Evolutionary conservation across 208 protist genomes (phyloP).

Genomic region (Leishmania lainsoni): DNA sequence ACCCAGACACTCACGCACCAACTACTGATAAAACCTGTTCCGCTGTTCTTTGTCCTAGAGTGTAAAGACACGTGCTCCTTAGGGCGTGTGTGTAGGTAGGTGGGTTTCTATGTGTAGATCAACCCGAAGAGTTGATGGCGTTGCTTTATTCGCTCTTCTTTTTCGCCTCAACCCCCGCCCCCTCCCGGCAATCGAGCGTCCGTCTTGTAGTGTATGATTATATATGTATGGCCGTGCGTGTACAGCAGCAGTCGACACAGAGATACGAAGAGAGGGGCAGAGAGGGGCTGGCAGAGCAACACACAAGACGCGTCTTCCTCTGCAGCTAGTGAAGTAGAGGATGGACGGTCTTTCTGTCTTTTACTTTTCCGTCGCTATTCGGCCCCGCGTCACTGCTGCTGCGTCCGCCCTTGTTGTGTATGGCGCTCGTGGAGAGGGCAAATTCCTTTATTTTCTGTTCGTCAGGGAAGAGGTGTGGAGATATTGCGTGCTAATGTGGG

Average conservation of each 20-base stretch:
- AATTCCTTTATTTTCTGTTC: too few relatives aligned
- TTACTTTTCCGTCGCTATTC: not conserved
- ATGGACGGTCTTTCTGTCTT: not conserved
- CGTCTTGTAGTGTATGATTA: not conserved
- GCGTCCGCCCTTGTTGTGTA: not conserved
- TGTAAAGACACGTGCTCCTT: not conserved
- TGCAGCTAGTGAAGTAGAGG: not conserved
- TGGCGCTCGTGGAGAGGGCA: not conserved
- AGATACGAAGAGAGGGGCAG: not conserved
- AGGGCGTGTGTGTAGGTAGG: not conserved
- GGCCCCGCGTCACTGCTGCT: not conserved
- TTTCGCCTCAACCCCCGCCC: too few relatives aligned
- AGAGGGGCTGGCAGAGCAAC: not conserved
- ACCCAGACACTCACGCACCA: not conserved
- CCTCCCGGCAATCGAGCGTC: not conserved
- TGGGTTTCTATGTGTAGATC: constrained; percentile 6
- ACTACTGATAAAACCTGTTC: not conserved
- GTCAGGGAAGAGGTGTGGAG: not conserved
- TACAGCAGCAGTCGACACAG: not conserved
- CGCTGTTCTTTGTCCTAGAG: not conserved
- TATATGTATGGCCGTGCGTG: not conserved
- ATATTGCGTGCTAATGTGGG: not conserved
- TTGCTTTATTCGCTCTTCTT: not conserved
- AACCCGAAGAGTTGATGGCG: not conserved
- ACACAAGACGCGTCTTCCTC: not conserved